Evolutionary conservation across 495 filamentous ascomycete species (phyloP).

Genomic region (Neurospora discreta): DNA sequence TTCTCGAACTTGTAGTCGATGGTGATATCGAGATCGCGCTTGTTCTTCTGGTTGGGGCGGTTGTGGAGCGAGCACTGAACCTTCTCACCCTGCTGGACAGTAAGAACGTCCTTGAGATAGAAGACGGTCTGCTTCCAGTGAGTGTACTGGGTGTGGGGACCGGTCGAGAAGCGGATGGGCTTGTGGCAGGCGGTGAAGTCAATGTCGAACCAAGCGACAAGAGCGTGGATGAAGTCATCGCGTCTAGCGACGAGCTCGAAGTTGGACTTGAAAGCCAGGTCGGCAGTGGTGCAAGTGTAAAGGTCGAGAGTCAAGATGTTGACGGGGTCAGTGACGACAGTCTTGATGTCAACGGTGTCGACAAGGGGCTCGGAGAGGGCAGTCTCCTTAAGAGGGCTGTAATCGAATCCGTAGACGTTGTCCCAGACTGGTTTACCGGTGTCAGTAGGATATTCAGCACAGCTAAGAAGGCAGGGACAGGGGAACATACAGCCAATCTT

Average conservation of each 20-base stretch:
- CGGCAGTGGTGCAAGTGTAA: constrained; percentile 52
- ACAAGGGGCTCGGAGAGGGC: constrained; percentile 64
- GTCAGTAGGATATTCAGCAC: constrained; percentile 8
- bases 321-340: constrained; percentile 63
- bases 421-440: constrained; percentile 52
- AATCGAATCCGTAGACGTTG: constrained; percentile 71
- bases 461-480: not conserved
- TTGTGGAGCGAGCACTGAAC: constrained; percentile 64
- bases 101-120: constrained; percentile 75
- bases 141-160: constrained; percentile 82
- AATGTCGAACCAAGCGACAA: constrained; percentile 98
- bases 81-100: constrained; percentile 66
- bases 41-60: constrained; percentile 87
- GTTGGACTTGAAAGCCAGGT: constrained; percentile 53
- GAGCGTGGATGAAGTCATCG: constrained; percentile 84
- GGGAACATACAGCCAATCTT: constrained; percentile 49
- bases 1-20: constrained; percentile 74
- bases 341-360: constrained; percentile 60
- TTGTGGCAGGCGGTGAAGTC: constrained; percentile 93
- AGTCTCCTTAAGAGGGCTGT: constrained; percentile 57
- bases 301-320: constrained; percentile 59
- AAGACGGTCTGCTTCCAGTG: constrained; percentile 96
- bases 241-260: constrained; percentile 62
- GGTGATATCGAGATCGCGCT: constrained; percentile 85
- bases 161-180: constrained; percentile 73